Evolutionary conservation across 768 basidiomycete genomes (phyloP), one percentile per base, ranked within the genome.

Genomic region (Myochromella boudieri): DNA sequence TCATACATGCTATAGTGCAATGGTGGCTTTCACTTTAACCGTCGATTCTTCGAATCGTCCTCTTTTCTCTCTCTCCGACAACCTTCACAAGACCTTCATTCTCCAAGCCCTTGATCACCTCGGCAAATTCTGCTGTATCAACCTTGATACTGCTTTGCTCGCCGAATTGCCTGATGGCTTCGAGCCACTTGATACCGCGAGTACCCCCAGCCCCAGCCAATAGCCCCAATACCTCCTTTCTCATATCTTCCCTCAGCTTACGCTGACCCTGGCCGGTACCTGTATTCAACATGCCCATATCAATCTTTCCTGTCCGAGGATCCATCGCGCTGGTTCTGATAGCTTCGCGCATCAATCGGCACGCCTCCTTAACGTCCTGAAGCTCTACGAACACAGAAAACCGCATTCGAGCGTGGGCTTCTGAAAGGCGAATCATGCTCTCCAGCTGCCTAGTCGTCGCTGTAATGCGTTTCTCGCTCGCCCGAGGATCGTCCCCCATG

Each of bases 381-480:
- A 90, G 68, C 60, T 95, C 91, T 29, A 99, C 95, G 42, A 79
- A 78, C n/a, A 83, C 75, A 15, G 87, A 87, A 65, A 97, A 87
- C 0, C 94, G 81, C 97, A 98, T 97, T 25, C 95, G 80, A 3
- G 97, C 95, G 62, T 99, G 97, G 0, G 89, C 97, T 68, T 99
- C 97, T 0, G 89, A 87, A 21, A 99, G 81, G 4, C 95, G 87
- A 59, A 99, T 97, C 83, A 99, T 91, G 56, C 86, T 89, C 68
- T 99, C 97, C 12, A 99, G 81, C 66, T 99, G 95, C 39, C 97
- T 82, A 0, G 97, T 98, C 25, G 97, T 98, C 0, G 97, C 97
- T 0, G 97, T 99, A 66, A 99, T 99, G 10, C 95, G 84, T 62
- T 91, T 91, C 66, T 98, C 95, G 49, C 80, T 81, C 1, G 82